Base-by-base conservation (phyloP, 75 land plant genomes). In the Azolla pinnata region DNA sequence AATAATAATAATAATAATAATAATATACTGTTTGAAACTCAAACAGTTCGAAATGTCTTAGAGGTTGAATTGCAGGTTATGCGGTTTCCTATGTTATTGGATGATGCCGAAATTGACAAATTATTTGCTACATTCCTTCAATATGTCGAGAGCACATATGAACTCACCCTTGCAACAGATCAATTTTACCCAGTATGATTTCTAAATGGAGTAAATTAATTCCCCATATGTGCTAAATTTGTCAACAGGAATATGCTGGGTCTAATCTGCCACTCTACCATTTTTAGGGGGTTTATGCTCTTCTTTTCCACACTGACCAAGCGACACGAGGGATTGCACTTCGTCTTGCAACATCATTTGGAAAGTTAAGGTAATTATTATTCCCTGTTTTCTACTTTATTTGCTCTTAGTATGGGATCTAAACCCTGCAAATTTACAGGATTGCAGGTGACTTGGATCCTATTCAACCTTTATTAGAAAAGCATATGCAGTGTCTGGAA, bases 271-370 rank as follows among this genome's bases (percentile, higher is more conserved):
- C 5, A 3, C 26, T 16, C 29, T 34, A 10, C 10, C 2, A 18
- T 53, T 63, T 26, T 63, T 72, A 92, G 97, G 98, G 98, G n/a
- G 84, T 88, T 2, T 93, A 82, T 78, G 84, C 90, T 0, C 74
- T 93, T 24, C 73, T 93, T 48, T 86, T 88, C 14, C 77, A 82
- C 49, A 63, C 70, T 59, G 79, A 79, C 47, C 70, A 74, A 59
- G 75, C 70, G 50, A 80, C 68, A 23, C 82, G 96, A 14, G 59
- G 83, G 26, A 79, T 93, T 61, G 98, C 85, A 46, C 62, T 62
- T 65, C 78, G 81, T 25, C 71, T 93, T 33, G 98, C 87, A 45
- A 62, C 68, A 64, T 57, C 53, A 9, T 72, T 93, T 75, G 87
- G 79, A 40, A 83, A 75, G 45, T 45, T 90, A 62, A 86, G 82